These are phyloP conservation scores for Ormosia semicastrata DNA, from an alignment of 306 rosid species.

Conservation along the genomic window DNA sequence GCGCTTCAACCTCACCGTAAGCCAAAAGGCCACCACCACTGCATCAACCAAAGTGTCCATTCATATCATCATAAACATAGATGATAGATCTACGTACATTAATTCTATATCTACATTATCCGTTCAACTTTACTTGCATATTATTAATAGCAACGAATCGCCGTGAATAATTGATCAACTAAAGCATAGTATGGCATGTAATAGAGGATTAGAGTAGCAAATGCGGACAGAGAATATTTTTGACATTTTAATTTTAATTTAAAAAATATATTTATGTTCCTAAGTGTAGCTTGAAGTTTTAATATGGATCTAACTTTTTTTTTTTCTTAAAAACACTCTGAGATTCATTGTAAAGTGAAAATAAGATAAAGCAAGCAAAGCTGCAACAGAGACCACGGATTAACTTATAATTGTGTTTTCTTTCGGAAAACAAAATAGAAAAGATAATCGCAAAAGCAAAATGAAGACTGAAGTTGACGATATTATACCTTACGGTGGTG, in stretches of 20 bases:
- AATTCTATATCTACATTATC: too few species aligned
- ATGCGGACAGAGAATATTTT: neutral
- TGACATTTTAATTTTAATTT: neutral
- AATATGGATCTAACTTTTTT: neutral
- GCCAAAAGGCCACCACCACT: constrained; percentile 87
- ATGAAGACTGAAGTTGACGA: neutral
- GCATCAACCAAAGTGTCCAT: constrained; percentile 26
- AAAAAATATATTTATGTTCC: neutral
- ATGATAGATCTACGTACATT: neutral
- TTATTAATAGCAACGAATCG: neutral
- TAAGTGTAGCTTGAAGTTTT: neutral
- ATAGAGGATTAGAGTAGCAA: neutral
- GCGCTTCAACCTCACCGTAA: constrained; percentile 56
- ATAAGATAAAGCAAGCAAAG: neutral
- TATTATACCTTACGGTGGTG: constrained; percentile 63
- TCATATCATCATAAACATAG: neutral
- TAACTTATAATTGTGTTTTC: neutral
- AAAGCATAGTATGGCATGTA: neutral
- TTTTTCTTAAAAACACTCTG: neutral
- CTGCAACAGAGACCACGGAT: neutral
- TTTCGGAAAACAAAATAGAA: neutral
- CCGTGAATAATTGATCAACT: neutral
- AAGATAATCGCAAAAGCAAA: neutral
- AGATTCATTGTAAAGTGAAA: neutral
- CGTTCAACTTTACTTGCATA: neutral